These are phyloP conservation scores for Aspergillus sp. DNA, from an alignment of 2,329 filamentous ascomycete genomes.

Conservation along the genomic window DNA sequence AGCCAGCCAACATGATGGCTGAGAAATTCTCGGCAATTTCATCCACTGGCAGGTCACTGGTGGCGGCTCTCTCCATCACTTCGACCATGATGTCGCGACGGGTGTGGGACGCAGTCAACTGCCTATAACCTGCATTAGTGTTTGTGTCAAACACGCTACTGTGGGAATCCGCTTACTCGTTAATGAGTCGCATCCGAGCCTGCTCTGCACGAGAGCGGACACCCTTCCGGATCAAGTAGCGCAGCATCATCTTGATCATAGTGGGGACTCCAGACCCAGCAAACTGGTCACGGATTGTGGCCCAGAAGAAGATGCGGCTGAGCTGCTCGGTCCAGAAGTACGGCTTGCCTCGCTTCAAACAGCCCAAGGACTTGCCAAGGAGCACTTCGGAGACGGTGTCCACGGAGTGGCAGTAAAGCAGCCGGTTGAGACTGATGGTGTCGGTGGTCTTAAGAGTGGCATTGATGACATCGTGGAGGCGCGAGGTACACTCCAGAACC, in stretches of 20 bases:
- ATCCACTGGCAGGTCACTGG: slow-evolving; percentile 19
- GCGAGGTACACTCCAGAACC: slow-evolving; percentile 24
- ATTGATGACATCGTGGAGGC: slow-evolving; percentile 23
- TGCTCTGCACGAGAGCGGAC: slow-evolving; percentile 24
- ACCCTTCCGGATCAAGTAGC: slow-evolving; percentile 28
- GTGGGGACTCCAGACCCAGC: slow-evolving; percentile 29
- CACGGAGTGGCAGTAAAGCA: slow-evolving; percentile 29
- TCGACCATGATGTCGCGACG: slow-evolving; percentile 32
- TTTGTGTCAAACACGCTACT: not conserved
- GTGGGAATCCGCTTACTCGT: slow-evolving; percentile 20
- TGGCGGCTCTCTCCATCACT: slow-evolving; percentile 25
- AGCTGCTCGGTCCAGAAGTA: slow-evolving; percentile 32
- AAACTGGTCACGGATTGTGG: slow-evolving; percentile 29
- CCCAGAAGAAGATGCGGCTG: slow-evolving; percentile 31
- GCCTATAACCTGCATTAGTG: slow-evolving; percentile 13
- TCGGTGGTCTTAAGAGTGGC: slow-evolving; percentile 8
- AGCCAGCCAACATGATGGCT: slow-evolving; percentile 32
- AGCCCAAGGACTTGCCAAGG: slow-evolving; percentile 28
- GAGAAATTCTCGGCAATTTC: slow-evolving; percentile 32
- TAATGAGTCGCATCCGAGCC: slow-evolving; percentile 28
- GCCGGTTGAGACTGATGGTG: slow-evolving; percentile 23
- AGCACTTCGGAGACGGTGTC: slow-evolving; percentile 31
- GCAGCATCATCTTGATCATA: slow-evolving; percentile 30
- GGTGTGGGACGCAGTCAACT: slow-evolving; percentile 23
- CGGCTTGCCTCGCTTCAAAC: slow-evolving; percentile 26